Percentiles rank a stretch among this genome's conserved stretches.
These are phyloP conservation scores for Dendryphion nanum DNA, from an alignment of 2,329 filamentous ascomycete species.

Conservation along the genomic window DNA sequence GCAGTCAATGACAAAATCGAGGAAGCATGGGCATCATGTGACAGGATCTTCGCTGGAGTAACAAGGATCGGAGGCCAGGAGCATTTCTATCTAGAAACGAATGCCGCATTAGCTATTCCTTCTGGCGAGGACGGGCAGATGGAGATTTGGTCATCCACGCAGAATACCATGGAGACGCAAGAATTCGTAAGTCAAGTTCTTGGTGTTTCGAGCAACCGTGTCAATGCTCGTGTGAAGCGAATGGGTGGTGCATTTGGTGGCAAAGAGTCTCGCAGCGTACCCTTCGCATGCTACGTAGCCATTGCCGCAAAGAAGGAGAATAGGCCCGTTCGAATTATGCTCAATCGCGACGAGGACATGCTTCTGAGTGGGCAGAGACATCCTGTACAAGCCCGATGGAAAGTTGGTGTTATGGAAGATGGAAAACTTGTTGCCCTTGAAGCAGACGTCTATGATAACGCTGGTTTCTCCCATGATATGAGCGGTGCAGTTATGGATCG, in stretches of 20 bases:
- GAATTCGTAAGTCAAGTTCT: constrained; percentile 78
- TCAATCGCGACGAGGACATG: constrained; percentile 95
- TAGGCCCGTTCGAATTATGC: constrained; percentile 84
- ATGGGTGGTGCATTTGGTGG: constrained; percentile 92
- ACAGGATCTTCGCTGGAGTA: constrained; percentile 80
- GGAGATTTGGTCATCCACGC: constrained; percentile 65
- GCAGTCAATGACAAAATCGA: constrained; percentile 54
- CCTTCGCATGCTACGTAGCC: constrained; percentile 78
- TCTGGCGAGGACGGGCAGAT: constrained; percentile 90
- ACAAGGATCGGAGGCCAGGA: constrained; percentile 91
- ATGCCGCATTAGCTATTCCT: constrained; percentile 79
- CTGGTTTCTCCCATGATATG: constrained; percentile 69
- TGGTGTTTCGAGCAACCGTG: constrained; percentile 79
- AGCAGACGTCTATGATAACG: constrained; percentile 87
- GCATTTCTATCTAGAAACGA: constrained; percentile 94
- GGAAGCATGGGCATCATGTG: constrained; percentile 70
- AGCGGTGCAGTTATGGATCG: constrained; percentile 79
- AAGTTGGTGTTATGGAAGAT: constrained; percentile 85
- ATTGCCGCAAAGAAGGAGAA: constrained; percentile 81
- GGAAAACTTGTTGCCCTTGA: constrained; percentile 90
- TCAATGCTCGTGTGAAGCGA: constrained; percentile 85
- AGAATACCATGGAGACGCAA: constrained; percentile 42
- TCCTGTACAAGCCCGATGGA: constrained; percentile 86
- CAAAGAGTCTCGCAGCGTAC: constrained; percentile 84
- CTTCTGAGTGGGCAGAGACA: constrained; percentile 85